Base-by-base conservation (phyloP, 1,139 yeast species). In the Sugiyamaella sp. region DNA sequence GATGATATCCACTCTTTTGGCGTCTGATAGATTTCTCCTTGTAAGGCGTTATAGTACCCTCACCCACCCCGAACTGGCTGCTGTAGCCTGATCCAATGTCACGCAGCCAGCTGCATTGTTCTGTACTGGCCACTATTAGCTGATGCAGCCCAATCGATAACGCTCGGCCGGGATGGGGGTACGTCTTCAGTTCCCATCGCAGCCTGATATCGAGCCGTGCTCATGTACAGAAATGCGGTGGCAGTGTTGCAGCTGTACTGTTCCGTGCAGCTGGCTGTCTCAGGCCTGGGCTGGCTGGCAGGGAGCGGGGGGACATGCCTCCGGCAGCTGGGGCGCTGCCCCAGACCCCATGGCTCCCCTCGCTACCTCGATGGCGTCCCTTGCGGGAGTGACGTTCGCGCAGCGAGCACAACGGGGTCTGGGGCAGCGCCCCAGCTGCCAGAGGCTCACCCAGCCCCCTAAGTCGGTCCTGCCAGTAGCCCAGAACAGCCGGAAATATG, bases 31-130 rank as follows among this genome's bases (percentile, higher is more conserved):
- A 43, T 43, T 32, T 43, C 47, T 43, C 47, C 47, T 43, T 43
- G 47, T 43, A 43, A 43, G 47, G 47, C 47, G 47, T 43, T 32
- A 12, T 17, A 3, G 35, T 43, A 43, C 39, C 47, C 47, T 43
- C 47, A 43, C 47, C 47, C 38, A 21, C 20, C 21, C 19, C 17
- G 33, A 24, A 16, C 12, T n/a, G 32, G 32, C 44, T 6, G 27
- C 32, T 40, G 29, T 21, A 10, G 29, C 29, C 29, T 25, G 29
- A 25, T 29, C 35, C n/a, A 29, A 29, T 29, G 35, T 29, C 35
- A n/a, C n/a, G n/a, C n/a, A 29, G 35, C 35, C 35, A 8, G 35
- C 35, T 29, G 35, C 35, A 29, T 29, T 12, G 9, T 24, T 6
- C 29, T 24, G 29, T 24, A 24, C n/a, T n/a, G n/a, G n/a, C 10